These are phyloP conservation scores for Malania oleifera DNA, from an alignment of 164 flowering plant genomes.

Conservation along the genomic window DNA sequence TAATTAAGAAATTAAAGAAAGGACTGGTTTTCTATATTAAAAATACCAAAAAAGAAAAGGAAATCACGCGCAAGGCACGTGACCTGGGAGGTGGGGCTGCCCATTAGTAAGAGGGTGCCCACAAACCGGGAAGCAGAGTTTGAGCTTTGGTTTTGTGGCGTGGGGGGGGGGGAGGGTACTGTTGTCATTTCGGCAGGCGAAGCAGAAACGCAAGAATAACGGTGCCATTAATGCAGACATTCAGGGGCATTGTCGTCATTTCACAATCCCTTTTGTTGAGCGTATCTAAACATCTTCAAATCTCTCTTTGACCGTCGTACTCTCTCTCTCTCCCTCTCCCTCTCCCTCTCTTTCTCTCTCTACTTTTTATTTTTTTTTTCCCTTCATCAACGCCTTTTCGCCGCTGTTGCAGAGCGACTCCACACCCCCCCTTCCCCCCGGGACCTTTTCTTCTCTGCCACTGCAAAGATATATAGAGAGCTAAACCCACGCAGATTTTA, in stretches of 20 bases:
- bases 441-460: constrained; percentile 11
- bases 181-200: not conserved
- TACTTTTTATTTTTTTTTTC: too few relatives aligned
- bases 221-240: not conserved
- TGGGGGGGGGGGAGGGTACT: not conserved
- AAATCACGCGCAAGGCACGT: too few relatives aligned
- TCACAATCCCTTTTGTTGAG: constrained; percentile 1
- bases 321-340: constrained; percentile 25
- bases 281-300: constrained; percentile 25
- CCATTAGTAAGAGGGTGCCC: too few relatives aligned
- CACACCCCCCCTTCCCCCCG: constrained; percentile 3
- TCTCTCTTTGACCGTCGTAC: constrained; percentile 55
- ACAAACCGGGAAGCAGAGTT: too few relatives aligned
- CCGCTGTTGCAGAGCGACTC: constrained; percentile 11
- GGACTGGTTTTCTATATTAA: too few relatives aligned
- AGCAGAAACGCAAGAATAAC: too few relatives aligned
- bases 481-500: not conserved
- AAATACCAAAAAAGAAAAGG: too few relatives aligned
- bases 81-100: too few relatives aligned
- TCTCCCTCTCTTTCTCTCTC: constrained; percentile 1
- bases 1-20: too few relatives aligned
- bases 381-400: constrained; percentile 24
- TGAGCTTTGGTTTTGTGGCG: too few relatives aligned
- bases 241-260: constrained; percentile 1
- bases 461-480: not conserved